These are phyloP conservation scores for Hymenoscyphus scutula DNA, from an alignment of 2,329 filamentous ascomycete genomes.

Conservation along the genomic window DNA sequence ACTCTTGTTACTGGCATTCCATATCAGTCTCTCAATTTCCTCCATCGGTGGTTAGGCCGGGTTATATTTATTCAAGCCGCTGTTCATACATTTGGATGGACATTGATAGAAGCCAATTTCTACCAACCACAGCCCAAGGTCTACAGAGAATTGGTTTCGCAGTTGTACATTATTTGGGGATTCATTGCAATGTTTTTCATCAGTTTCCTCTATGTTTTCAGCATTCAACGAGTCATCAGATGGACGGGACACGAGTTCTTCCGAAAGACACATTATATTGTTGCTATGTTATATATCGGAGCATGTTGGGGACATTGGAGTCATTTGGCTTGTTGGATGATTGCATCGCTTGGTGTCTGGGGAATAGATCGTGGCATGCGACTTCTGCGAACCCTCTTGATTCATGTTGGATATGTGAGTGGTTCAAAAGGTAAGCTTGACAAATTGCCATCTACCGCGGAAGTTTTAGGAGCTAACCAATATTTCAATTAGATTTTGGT, in stretches of 20 bases:
- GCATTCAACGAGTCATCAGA: conserved; percentile 56
- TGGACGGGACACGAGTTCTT: conserved; percentile 76
- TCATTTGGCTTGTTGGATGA: conserved; percentile 64
- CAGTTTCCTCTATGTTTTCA: conserved; percentile 58
- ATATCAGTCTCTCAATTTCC: conserved; percentile 74
- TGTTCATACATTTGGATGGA: conserved; percentile 71
- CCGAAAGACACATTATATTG: conserved; percentile 69
- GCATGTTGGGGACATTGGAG: conserved; percentile 75
- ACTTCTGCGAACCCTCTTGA: conserved; percentile 53
- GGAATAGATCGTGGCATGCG: conserved; percentile 61
- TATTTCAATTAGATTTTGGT: conserved; percentile 41
- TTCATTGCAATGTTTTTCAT: conserved; percentile 66
- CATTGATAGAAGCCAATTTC: conserved; percentile 60
- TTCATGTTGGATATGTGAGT: conserved; percentile 57
- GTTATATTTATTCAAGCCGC: conserved; percentile 67
- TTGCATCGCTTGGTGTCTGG: conserved; percentile 64
- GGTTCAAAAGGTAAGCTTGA: conserved; percentile 30
- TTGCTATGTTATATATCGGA: conserved; percentile 72
- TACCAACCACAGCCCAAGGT: conserved; percentile 70
- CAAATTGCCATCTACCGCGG: not conserved
- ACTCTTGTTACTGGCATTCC: conserved; percentile 69
- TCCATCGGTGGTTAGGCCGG: conserved; percentile 74
- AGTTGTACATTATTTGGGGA: conserved; percentile 72
- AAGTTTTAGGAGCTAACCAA: conserved; percentile 15
- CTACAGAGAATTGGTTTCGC: conserved; percentile 54